Conservation (phyloP, 2,329 filamentous ascomycete species). For the Fusarium devonianum region DNA sequence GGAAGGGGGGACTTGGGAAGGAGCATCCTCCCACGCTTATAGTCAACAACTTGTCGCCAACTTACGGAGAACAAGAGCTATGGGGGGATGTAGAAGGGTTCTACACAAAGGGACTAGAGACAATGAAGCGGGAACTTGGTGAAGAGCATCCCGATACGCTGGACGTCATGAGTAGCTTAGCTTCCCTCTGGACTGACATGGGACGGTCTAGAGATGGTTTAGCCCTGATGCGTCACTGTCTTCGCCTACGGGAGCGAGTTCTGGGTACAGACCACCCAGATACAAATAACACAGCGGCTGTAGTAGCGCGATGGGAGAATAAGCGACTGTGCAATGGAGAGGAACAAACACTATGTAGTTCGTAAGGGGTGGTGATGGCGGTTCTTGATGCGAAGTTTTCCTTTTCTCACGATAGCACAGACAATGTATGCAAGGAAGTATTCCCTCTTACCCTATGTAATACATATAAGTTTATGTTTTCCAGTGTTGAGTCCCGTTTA, state of each 20-base stretch:
- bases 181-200: neutral
- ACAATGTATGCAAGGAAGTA: no score
- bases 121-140: neutral
- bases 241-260: neutral
- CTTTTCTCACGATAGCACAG: no score
- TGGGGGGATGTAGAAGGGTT: no score
- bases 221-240: neutral
- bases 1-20: neutral
- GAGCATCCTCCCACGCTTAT: neutral
- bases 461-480: no score
- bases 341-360: no score
- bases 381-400: no score
- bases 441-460: no score
- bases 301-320: constrained; percentile 1
- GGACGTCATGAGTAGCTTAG: constrained; percentile 1
- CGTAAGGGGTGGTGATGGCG: no score
- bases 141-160: constrained; percentile 7
- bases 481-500: no score
- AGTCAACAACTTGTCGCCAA: neutral
- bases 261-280: constrained; percentile 2
- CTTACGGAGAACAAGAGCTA: neutral
- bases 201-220: constrained; percentile 3
- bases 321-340: constrained; percentile 1
- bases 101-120: neutral
- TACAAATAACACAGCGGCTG: neutral